These are phyloP conservation scores for Aphanoascus verrucosus DNA, from an alignment of 2,329 filamentous ascomycete species.

Conservation along the genomic window DNA sequence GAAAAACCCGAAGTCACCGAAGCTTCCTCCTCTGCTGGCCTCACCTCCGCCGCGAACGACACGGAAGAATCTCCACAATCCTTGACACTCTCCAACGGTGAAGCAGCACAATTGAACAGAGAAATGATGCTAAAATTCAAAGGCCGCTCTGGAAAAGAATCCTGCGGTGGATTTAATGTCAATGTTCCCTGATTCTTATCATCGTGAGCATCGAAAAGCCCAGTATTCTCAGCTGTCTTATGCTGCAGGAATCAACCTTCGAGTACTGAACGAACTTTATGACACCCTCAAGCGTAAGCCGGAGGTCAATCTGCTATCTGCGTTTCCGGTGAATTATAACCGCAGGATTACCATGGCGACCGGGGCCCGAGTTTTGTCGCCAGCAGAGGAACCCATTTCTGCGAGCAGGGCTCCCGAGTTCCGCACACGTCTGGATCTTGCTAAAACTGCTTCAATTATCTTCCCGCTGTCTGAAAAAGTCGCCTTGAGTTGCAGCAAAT, in stretches of 20 bases:
- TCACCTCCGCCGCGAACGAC: background rate
- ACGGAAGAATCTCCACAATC: background rate
- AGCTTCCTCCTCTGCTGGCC: background rate
- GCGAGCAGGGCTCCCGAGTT: slow-evolving; percentile 16
- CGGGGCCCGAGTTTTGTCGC: slow-evolving; percentile 6
- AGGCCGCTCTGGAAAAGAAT: slow-evolving; percentile 17
- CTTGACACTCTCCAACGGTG: slow-evolving; percentile 13
- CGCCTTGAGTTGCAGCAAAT: too few relatives aligned
- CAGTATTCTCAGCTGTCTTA: slow-evolving; percentile 15
- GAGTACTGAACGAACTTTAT: slow-evolving; percentile 15
- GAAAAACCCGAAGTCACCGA: background rate
- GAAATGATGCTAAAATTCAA: slow-evolving; percentile 19
- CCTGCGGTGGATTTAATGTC: slow-evolving; percentile 20
- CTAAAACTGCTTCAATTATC: slow-evolving; percentile 18
- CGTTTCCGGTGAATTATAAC: slow-evolving; percentile 17
- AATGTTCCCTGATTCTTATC: slow-evolving; percentile 18
- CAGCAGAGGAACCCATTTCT: slow-evolving; percentile 3
- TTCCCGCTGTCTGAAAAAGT: slow-evolving; percentile 21
- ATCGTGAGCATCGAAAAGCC: slow-evolving; percentile 14
- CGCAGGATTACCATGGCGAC: slow-evolving; percentile 19
- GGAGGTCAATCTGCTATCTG: slow-evolving; percentile 19
- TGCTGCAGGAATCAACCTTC: slow-evolving; percentile 17
- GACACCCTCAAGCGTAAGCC: slow-evolving; percentile 14
- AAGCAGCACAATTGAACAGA: slow-evolving; percentile 20
- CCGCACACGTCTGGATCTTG: slow-evolving; percentile 18